These are phyloP conservation scores for Phylloporus scabripes DNA, from an alignment of 768 basidiomycete genomes.

Conservation along the genomic window DNA sequence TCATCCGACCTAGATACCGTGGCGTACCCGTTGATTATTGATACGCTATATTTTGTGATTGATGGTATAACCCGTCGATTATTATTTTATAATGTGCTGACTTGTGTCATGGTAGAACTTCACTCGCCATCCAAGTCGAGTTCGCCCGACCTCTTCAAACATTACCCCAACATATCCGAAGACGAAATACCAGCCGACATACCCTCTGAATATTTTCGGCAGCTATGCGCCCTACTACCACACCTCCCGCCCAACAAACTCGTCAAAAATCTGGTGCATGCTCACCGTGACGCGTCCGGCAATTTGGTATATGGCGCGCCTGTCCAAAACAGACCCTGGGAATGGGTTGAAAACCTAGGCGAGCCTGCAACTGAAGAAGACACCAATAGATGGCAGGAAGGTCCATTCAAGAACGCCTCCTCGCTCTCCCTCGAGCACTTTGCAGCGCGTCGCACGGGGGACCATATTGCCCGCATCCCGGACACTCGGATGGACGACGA, in stretches of 20 bases:
- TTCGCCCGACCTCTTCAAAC: constrained; percentile 52
- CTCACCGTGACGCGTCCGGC: constrained; percentile 52
- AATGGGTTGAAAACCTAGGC: constrained; percentile 79
- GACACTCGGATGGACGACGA: constrained; percentile 18
- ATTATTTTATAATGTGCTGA: background rate
- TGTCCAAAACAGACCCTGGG: constrained; percentile 77
- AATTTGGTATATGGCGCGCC: constrained; percentile 43
- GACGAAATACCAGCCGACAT: constrained; percentile 50
- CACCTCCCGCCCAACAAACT: constrained; percentile 45
- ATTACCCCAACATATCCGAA: constrained; percentile 51
- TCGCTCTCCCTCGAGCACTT: constrained; percentile 73
- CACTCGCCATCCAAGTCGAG: constrained; percentile 51
- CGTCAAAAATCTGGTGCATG: constrained; percentile 54
- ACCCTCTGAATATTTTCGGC: constrained; percentile 52
- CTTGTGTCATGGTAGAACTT: constrained; percentile 43
- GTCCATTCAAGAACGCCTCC: constrained; percentile 57
- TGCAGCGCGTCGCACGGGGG: constrained; percentile 59
- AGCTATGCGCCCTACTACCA: constrained; percentile 54
- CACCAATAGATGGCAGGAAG: constrained; percentile 37
- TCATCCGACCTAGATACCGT: constrained; percentile 45
- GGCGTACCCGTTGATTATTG: constrained; percentile 60
- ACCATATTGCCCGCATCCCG: constrained; percentile 32
- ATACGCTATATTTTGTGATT: constrained; percentile 67
- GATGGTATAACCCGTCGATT: constrained; percentile 48
- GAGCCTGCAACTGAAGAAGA: constrained; percentile 38